phyloP scores from a whole-genome alignment of 2,329 filamentous ascomycete genomes.

The Neocatenulostroma microsporum region DNA sequence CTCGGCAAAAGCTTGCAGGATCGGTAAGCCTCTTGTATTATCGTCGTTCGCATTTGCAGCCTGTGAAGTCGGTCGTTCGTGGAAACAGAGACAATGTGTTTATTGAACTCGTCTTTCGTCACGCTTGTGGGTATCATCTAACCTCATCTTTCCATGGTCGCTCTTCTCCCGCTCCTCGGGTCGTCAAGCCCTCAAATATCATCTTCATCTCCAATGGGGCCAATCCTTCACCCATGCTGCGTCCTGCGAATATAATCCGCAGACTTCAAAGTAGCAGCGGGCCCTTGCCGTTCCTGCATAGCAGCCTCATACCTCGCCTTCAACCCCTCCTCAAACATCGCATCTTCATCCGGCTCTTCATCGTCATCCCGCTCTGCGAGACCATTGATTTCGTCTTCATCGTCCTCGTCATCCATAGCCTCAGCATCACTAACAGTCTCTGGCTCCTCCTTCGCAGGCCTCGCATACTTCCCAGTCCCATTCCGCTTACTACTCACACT shows the following conservation, averaged over 20 bases:
- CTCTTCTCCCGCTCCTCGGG: too few species aligned
- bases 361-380: conserved; percentile 48
- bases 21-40: too few species aligned
- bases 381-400: conserved; percentile 32
- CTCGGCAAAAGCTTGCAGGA: too few species aligned
- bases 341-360: conserved; percentile 51
- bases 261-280: conserved; percentile 5
- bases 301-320: conserved; percentile 71
- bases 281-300: conserved; percentile 42
- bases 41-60: too few species aligned
- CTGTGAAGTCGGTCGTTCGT: too few species aligned
- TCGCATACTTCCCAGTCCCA: conserved; percentile 26
- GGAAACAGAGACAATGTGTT: too few species aligned
- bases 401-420: conserved; percentile 45
- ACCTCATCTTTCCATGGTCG: too few species aligned
- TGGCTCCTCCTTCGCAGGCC: conserved; percentile 34
- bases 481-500: conserved; percentile 44
- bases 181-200: too few species aligned
- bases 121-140: too few species aligned
- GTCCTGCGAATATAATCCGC: conserved; percentile 12
- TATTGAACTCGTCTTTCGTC: too few species aligned
- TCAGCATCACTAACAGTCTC: conserved; percentile 46
- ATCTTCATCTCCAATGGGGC: too few species aligned
- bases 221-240: conserved; percentile 13
- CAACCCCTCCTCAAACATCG: conserved; percentile 55